Conservation (phyloP, 371 early-diverging fungal genomes). For the Mucor lusitanicus region DNA sequence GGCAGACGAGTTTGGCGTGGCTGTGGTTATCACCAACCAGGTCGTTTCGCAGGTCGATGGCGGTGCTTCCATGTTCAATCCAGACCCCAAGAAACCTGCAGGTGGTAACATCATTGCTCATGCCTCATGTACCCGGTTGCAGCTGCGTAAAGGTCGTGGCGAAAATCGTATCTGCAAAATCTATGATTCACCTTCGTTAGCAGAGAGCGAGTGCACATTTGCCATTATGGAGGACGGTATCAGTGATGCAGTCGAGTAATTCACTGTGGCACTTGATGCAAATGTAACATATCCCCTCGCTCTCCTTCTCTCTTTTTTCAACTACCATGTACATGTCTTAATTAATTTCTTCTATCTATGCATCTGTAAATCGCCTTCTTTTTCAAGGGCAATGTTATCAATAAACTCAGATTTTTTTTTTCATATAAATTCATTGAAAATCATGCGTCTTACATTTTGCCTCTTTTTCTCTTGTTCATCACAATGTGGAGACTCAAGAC, state of each 20-base stretch:
- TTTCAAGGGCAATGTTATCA: background rate
- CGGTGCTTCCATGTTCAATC: conserved; percentile 87
- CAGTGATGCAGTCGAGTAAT: conserved; percentile 59
- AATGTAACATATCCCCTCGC: background rate
- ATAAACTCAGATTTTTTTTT: background rate
- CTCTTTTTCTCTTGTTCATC: background rate
- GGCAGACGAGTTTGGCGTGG: conserved; percentile 98
- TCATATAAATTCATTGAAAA: background rate
- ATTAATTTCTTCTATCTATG: background rate
- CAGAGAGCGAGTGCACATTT: conserved; percentile 76
- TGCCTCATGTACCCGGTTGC: conserved; percentile 86
- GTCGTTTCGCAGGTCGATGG: conserved; percentile 99
- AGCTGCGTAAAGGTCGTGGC: conserved; percentile 80
- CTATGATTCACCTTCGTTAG: conserved; percentile 85
- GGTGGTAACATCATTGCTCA: conserved; percentile 99
- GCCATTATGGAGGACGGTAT: conserved; percentile 67
- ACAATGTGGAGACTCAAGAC: background rate
- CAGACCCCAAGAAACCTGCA: conserved; percentile 98
- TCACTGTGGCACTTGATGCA: background rate
- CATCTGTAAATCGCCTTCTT: background rate
- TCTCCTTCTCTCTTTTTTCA: background rate
- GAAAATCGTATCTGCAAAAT: conserved; percentile 86
- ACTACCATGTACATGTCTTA: conserved; percentile 2
- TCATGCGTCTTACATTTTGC: background rate
- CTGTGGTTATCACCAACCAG: conserved; percentile 99